Base-by-base conservation (phyloP, 805 yeast species). In the Candida chauliodis region DNA sequence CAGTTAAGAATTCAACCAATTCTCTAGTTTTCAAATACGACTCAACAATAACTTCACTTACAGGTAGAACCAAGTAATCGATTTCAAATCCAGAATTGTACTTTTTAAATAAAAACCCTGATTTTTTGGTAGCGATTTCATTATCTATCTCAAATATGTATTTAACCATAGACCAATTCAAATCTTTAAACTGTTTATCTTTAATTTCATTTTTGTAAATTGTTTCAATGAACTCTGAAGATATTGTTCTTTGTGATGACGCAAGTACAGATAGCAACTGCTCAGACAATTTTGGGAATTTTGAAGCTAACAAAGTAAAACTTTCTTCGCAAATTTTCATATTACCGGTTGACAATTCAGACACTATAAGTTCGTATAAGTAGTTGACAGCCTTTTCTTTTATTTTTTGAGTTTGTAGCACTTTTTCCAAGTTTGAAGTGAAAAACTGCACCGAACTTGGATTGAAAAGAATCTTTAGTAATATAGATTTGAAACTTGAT, bases 1-100 rank as follows among this genome's bases (percentile, higher is more conserved):
- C 45, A 6, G 61, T 53, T 35, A 76, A 61, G 45, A 82, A 82
- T 3, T 59, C 51, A 3, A 56, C 57, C 19, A 77, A 59, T 38
- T 81, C 87, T 65, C 90, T 75, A 3, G 80, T 79, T 47, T 66
- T 73, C 8, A 68, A 60, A 51, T 69, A 75, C 16, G 81, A 73
- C 11, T 63, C 58, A 1, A 74, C 55, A n/a, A 77, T 37, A 31
- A 61, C 59, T n/a, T 38, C 43, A 4, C 58, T 58, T 2, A 65
- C 46, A 1, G 34, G 38, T 13, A 42, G 7, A 10, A 36, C 29
- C 5, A 20, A 5, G 23, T 20, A 15, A 23, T 39, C 38, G 13
- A 39, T 13, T 14, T 25, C 26, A 36, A 38, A 8, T 7, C 18
- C 25, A 5, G 39, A 35, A 10, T 20, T 29, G 18, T 10, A 24